These are phyloP conservation scores for Hortiboletus rubellus DNA, from an alignment of 1,284 basidiomycete species.

Conservation along the genomic window DNA sequence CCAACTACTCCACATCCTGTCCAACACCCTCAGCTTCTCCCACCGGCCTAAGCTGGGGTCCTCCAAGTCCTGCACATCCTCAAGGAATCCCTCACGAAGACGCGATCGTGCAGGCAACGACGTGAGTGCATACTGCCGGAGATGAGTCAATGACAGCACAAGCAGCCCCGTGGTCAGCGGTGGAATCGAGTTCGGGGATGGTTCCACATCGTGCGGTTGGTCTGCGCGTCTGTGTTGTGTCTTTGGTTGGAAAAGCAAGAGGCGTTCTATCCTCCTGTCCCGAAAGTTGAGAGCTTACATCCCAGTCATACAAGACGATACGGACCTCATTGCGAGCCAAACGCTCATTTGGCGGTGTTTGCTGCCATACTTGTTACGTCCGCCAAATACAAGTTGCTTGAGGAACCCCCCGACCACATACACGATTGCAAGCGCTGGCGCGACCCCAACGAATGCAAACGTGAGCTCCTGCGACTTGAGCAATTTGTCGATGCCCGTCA, in stretches of 20 bases:
- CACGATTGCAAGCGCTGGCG: constrained; percentile 83
- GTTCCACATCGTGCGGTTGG: constrained; percentile 11
- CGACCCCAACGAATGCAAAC: constrained; percentile 96
- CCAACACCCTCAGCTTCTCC: constrained; percentile 77
- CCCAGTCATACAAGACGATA: background rate
- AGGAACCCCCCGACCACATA: constrained; percentile 67
- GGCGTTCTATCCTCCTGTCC: constrained; percentile 68
- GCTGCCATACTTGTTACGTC: constrained; percentile 54
- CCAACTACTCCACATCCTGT: constrained; percentile 94
- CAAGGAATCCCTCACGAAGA: constrained; percentile 75
- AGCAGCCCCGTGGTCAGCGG: constrained; percentile 71
- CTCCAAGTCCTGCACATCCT: constrained; percentile 86
- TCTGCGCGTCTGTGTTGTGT: constrained; percentile 12
- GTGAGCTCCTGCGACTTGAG: constrained; percentile 95
- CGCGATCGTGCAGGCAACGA: constrained; percentile 57
- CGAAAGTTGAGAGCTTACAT: constrained; percentile 6
- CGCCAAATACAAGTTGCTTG: constrained; percentile 23
- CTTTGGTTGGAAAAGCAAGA: constrained; percentile 56
- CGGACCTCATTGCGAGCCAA: constrained; percentile 66
- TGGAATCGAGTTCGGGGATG: constrained; percentile 37
- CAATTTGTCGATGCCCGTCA: constrained; percentile 87
- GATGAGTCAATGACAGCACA: constrained; percentile 67
- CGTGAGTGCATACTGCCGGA: constrained; percentile 62
- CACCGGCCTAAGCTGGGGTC: constrained; percentile 62
- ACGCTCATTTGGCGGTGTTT: constrained; percentile 46